Evolutionary conservation across 2,329 filamentous ascomycete species (phyloP), one percentile per base, ranked within the genome.

Genomic region (Pseudocercospora cruenta): DNA sequence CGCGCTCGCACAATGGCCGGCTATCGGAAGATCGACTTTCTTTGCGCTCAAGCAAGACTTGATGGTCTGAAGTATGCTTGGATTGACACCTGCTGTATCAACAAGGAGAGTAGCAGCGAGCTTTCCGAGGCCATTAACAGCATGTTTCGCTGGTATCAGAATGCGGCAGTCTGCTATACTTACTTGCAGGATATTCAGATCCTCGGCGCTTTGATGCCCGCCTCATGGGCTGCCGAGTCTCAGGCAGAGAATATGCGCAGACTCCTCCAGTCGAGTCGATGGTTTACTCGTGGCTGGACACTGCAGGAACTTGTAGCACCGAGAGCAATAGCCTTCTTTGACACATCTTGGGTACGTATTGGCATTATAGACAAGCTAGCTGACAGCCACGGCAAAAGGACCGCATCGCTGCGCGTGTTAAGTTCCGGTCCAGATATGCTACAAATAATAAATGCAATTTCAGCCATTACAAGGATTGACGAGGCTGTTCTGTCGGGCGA

Each of bases 101-200:
- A 75, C 61, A 71, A 70, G 57, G 45, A 36, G 3, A 73, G 60
- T 49, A 63, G 28, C 36, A 60, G 67, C 10, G 71, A 74, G 49
- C 60, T 73, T 1, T 61, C 69, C 1, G 65, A 66, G 39, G 67
- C 72, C 28, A 62, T 62, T 24, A 53, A 53, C 10, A 22, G 19
- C 49, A 73, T 73, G 71, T 73, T 67, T 26, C 39, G 59, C 10
- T 74, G 69, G 69, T 74, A 74, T 62, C 33, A 57, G 19, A 43
- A 64, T 12, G 61, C 69, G 1, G 57, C 19, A 2, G 59, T 51
- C 22, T 72, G 69, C 49, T 73, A 68, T 47, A 69, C 69, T 5
- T 70, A 70, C 31, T 54, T 73, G 3, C 12, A 60, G 1, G 71
- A 73, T 55, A 64, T 71, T 2, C 6, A 6, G 6, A 21, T 62